Conservation (phyloP, 2,329 filamentous ascomycete genomes). For the Monilinia vaccinii-corymbosi region DNA sequence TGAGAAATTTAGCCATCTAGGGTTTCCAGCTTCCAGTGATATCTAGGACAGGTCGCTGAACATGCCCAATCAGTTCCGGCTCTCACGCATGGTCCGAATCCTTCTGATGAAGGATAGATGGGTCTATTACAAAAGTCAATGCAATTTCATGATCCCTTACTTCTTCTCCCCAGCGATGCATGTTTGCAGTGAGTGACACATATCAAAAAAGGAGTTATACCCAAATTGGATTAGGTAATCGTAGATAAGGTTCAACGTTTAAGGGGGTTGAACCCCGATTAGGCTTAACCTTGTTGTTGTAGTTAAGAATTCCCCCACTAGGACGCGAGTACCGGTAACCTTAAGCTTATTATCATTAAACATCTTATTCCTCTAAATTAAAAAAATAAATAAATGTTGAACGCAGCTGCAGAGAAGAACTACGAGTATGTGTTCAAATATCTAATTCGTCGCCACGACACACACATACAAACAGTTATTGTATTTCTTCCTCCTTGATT, state of each 20-base stretch:
- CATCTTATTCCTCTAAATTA: no score
- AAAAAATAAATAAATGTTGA: no score
- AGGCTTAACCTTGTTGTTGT: no score
- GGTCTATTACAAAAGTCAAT: constrained; percentile 29
- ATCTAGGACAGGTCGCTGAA: constrained; percentile 15
- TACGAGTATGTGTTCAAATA: background rate
- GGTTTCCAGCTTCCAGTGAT: constrained; percentile 14
- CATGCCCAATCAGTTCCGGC: constrained; percentile 26
- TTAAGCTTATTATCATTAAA: no score
- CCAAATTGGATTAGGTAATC: no score
- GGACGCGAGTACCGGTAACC: no score
- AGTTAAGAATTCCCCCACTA: no score
- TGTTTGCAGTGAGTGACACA: background rate
- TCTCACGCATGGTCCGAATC: constrained; percentile 18
- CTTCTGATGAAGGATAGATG: constrained; percentile 24
- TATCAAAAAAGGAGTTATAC: no score
- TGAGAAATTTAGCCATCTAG: constrained; percentile 27
- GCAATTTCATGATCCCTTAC: constrained; percentile 24
- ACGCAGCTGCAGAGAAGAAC: background rate
- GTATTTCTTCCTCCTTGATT: background rate
- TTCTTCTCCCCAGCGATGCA: background rate
- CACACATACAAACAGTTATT: background rate
- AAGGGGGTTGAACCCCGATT: no score
- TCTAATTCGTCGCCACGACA: background rate
- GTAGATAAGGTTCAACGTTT: no score